Base-by-base conservation (phyloP, 1,284 basidiomycete genomes). In the Rhizoctonia solani region DNA sequence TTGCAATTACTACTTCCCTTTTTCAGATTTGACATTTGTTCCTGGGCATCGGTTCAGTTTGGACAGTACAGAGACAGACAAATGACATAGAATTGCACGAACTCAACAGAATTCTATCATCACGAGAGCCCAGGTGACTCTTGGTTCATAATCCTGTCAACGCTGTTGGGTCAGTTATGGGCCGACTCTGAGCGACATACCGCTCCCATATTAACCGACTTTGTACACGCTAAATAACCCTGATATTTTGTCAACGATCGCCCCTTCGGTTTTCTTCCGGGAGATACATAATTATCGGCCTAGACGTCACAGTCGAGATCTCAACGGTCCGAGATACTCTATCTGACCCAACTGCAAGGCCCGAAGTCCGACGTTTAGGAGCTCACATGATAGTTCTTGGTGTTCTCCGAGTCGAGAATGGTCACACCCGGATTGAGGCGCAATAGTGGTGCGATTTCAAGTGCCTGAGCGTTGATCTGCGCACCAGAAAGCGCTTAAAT, bases 1-100 rank as follows among this genome's bases (percentile, higher is more conserved):
- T 53, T 29, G 14, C 50, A 53, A 34, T 25, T 53, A 37, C 25
- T 39, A 41, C 52, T 63, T 63, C 47, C 56, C 59, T 63, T 32
- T 63, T 63, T 52, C 59, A 63, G 59, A 25, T 52, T 63, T 63
- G 59, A 42, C 56, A 34, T 52, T n/a, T 42, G 59, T 63, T 39
- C 59, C 59, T 63, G 50, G 21, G 39, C 21, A 9, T 11, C 11
- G 32, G 32, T 34, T 34, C 32, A 34, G n/a, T 30, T 42, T 3
- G 42, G 27, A n/a, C n/a, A n/a, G n/a, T n/a, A 34, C 14, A 49
- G 19, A 47, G 37, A n/a, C 32, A 34, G 32, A 34, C 32, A 34
- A 34, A 34, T 4, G 32, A 4, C 4, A 11, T 34, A 11, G 32
- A 11, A 34, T 11, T 34, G 32, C 11, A n/a, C n/a, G n/a, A n/a